Conservation (phyloP, 1,139 yeast species). For the Candida gigantensis region DNA sequence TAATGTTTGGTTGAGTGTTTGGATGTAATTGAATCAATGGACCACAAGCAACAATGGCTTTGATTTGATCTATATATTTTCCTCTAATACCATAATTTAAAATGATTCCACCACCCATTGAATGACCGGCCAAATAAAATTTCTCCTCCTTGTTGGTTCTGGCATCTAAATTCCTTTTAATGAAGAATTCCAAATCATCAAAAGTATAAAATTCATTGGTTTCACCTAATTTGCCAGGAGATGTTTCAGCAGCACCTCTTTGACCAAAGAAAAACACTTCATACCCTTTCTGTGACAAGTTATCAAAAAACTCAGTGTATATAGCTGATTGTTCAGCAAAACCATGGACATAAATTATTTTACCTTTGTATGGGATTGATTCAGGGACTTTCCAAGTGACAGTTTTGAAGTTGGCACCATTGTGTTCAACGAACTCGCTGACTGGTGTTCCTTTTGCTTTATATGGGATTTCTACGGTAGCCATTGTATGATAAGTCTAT, state of each 20-base stretch:
- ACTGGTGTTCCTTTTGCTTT: constrained; percentile 33
- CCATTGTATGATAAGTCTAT: background rate
- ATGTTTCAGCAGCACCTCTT: constrained; percentile 84
- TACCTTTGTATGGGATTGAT: constrained; percentile 46
- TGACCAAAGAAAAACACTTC: constrained; percentile 82
- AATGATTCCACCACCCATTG: constrained; percentile 94
- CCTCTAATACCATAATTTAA: constrained; percentile 78
- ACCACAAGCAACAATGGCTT: constrained; percentile 61
- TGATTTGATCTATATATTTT: constrained; percentile 50
- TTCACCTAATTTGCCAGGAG: constrained; percentile 60
- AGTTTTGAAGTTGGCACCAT: constrained; percentile 42
- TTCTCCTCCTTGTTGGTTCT: constrained; percentile 33
- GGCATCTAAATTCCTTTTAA: constrained; percentile 36
- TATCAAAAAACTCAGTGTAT: constrained; percentile 62
- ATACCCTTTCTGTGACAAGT: constrained; percentile 59
- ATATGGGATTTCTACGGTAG: constrained; percentile 30
- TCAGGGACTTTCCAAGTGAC: constrained; percentile 43
- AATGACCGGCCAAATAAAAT: constrained; percentile 73
- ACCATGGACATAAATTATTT: constrained; percentile 74
- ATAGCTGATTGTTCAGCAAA: constrained; percentile 65
- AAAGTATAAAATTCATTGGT: constrained; percentile 67
- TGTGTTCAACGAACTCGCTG: constrained; percentile 29
- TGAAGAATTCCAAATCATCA: constrained; percentile 69
- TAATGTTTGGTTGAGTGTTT: constrained; percentile 55
- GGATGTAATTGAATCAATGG: constrained; percentile 68